Conservation (phyloP, 1,284 basidiomycete species). For the Takashimella tepidaria region DNA sequence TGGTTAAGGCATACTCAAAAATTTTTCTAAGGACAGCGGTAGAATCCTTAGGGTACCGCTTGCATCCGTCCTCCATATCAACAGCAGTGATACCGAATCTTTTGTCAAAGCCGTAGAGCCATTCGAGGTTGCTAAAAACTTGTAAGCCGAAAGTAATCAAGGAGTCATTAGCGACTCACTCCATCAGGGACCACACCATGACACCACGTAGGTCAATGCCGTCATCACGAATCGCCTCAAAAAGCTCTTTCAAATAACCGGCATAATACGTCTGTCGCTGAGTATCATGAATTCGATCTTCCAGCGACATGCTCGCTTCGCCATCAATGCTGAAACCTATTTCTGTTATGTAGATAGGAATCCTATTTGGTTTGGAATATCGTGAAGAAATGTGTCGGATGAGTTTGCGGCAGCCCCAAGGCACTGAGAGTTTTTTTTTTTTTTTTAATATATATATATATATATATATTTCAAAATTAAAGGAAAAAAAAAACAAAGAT, state of each 20-base stretch:
- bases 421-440: conserved; percentile 1
- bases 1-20: conserved; percentile 16
- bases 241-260: conserved; percentile 24
- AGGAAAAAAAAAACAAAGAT: too few species aligned
- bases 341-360: conserved; percentile 24
- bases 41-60: conserved; percentile 27
- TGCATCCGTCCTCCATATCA: conserved; percentile 21
- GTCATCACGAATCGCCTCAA: conserved; percentile 22
- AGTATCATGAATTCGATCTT: conserved; percentile 17
- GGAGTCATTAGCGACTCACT: conserved; percentile 17
- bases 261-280: conserved; percentile 25
- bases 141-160: background rate
- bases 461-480: too few species aligned
- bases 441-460: too few species aligned
- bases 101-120: conserved; percentile 1
- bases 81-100: conserved; percentile 6
- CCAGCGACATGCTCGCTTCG: conserved; percentile 6
- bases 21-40: conserved; percentile 17
- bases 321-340: conserved; percentile 4
- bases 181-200: conserved; percentile 33
- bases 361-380: background rate
- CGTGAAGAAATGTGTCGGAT: conserved; percentile 9
- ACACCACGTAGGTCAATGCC: conserved; percentile 23
- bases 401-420: conserved; percentile 18
- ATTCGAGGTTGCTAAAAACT: conserved; percentile 13